Evolutionary conservation across 2,329 filamentous ascomycete genomes (phyloP).

Genomic region (Rutstroemia sydowiana): DNA sequence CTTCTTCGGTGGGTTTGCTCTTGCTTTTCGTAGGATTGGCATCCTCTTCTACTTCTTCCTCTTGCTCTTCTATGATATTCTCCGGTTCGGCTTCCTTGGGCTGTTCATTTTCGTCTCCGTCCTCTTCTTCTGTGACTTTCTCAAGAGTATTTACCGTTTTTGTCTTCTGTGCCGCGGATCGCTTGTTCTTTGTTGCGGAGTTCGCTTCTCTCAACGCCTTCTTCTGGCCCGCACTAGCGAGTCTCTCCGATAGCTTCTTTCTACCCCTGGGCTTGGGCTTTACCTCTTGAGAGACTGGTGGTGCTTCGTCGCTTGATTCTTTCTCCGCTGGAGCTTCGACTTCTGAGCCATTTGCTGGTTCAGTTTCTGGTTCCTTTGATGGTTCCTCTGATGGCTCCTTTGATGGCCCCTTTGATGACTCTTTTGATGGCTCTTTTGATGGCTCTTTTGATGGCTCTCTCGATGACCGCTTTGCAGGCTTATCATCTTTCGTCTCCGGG

Average conservation of each 20-base stretch:
- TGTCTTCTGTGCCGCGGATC: conserved; percentile 28
- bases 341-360: no score
- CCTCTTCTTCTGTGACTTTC: conserved; percentile 35
- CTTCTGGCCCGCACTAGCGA: conserved; percentile 27
- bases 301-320: conserved; percentile 3
- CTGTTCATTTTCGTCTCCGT: conserved; percentile 21
- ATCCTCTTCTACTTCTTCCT: conserved; percentile 1
- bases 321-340: conserved; percentile 11
- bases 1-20: conserved; percentile 10
- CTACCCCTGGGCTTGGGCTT: conserved; percentile 16
- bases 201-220: conserved; percentile 38
- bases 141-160: conserved; percentile 30
- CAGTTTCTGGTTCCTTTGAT: conserved; percentile 11
- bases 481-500: neutral
- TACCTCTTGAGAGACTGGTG: neutral
- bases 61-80: neutral
- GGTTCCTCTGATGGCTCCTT: no score
- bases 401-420: neutral
- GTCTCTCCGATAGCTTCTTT: conserved; percentile 20
- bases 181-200: conserved; percentile 24
- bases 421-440: neutral
- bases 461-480: neutral
- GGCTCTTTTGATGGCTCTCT: no score
- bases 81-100: conserved; percentile 28
- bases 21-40: conserved; percentile 15